Conservation (phyloP, 768 basidiomycete genomes). For the Termitomyces sp. region DNA sequence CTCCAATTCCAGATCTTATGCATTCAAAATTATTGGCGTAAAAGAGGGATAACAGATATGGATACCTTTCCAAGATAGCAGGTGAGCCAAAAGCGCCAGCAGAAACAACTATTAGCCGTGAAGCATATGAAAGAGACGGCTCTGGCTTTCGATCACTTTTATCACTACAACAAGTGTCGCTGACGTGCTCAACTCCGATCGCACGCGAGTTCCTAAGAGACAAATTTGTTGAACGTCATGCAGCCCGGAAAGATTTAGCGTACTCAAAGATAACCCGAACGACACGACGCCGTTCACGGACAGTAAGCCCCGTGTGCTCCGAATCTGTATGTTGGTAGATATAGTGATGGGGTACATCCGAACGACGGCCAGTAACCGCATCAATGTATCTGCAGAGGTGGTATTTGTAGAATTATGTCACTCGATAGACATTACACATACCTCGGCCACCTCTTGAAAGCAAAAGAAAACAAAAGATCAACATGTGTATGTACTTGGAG, state of each 20-base stretch:
- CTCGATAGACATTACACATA: conserved; percentile 15
- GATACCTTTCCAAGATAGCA: conserved; percentile 44
- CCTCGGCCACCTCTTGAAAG: conserved; percentile 47
- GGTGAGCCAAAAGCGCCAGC: conserved; percentile 53
- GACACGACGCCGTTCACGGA: conserved; percentile 36
- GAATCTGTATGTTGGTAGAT: conserved; percentile 37
- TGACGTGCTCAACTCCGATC: conserved; percentile 48
- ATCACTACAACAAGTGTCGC: conserved; percentile 23
- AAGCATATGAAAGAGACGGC: conserved; percentile 25
- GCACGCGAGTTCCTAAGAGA: conserved; percentile 31
- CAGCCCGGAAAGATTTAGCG: conserved; percentile 1
- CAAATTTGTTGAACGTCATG: background rate
- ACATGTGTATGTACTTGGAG: background rate
- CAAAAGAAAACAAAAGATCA: background rate
- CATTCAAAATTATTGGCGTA: background rate
- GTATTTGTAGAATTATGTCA: background rate
- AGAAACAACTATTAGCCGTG: conserved; percentile 42
- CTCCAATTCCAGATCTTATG: conserved; percentile 60
- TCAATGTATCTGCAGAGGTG: conserved; percentile 45
- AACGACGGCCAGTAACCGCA: conserved; percentile 43
- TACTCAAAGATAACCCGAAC: conserved; percentile 46
- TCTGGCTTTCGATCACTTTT: conserved; percentile 13
- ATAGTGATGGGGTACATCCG: conserved; percentile 48
- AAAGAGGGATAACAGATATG: background rate
- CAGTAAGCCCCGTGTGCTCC: conserved; percentile 34